Conservation (phyloP, 331 rosid species). For the Phaseolus coccineus region DNA sequence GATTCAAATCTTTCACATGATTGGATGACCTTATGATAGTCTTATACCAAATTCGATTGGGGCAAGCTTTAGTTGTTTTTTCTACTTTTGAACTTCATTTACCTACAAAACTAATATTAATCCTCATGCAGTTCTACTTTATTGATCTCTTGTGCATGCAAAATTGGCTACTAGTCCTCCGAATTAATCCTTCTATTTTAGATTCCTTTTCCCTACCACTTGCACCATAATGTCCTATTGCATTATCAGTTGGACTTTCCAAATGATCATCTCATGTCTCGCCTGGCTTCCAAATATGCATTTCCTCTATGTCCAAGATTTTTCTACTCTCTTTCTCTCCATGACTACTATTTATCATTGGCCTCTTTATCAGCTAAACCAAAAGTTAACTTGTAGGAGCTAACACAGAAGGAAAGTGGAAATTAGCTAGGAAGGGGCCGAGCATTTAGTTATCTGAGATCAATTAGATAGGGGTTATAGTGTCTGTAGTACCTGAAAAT, state of each 20-base stretch:
- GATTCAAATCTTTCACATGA: constrained; percentile 19
- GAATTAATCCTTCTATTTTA: background rate
- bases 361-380: background rate
- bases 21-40: constrained; percentile 5
- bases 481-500: background rate
- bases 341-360: background rate
- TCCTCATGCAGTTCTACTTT: background rate
- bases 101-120: background rate
- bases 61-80: background rate
- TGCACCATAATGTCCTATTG: constrained; percentile 6
- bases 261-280: constrained; percentile 2
- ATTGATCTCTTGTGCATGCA: background rate
- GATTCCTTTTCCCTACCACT: background rate
- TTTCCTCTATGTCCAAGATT: background rate
- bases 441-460: background rate
- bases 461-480: background rate
- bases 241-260: constrained; percentile 12
- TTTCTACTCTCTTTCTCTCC: background rate
- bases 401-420: background rate
- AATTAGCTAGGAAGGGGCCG: background rate
- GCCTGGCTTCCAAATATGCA: constrained; percentile 8
- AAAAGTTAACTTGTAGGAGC: background rate
- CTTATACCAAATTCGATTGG: background rate
- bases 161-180: background rate
- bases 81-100: constrained; percentile 2